Evolutionary conservation across 75 land plant species (phyloP).

Genomic region (Pseudotsuga menziesii): DNA sequence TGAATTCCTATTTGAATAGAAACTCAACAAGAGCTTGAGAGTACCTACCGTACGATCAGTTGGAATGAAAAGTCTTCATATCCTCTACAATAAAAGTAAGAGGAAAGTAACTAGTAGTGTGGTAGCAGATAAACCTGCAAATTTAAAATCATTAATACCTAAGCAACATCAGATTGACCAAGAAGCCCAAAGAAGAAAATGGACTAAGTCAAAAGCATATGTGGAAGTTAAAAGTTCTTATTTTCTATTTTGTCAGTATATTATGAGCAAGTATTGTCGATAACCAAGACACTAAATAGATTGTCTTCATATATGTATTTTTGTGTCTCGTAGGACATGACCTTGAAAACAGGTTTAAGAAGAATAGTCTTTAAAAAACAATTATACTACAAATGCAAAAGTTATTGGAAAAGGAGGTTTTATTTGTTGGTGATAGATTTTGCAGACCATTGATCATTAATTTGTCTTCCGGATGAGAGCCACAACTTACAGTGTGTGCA

Average conservation of each 20-base stretch:
- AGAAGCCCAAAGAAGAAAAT: background rate
- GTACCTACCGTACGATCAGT: constrained; percentile 54
- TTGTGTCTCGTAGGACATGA: background rate
- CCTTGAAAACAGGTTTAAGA: background rate
- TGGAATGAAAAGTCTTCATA: constrained; percentile 49
- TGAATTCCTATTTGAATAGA: no score
- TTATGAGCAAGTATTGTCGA: background rate
- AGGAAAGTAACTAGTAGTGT: constrained; percentile 59
- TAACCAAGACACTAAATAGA: background rate
- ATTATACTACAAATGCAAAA: background rate
- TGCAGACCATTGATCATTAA: background rate
- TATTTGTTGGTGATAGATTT: background rate
- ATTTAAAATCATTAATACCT: background rate
- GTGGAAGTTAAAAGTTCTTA: background rate
- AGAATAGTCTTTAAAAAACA: background rate
- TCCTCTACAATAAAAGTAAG: constrained; percentile 56
- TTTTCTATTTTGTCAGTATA: background rate
- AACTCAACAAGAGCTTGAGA: background rate
- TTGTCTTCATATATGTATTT: background rate
- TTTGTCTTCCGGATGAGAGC: background rate
- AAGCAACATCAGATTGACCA: background rate
- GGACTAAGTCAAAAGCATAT: background rate
- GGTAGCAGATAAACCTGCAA: constrained; percentile 58
- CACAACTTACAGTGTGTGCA: background rate
- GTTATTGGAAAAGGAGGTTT: background rate